phyloP scores from a whole-genome alignment of 1,284 basidiomycete species.

The Apiotrichum gracile region DNA sequence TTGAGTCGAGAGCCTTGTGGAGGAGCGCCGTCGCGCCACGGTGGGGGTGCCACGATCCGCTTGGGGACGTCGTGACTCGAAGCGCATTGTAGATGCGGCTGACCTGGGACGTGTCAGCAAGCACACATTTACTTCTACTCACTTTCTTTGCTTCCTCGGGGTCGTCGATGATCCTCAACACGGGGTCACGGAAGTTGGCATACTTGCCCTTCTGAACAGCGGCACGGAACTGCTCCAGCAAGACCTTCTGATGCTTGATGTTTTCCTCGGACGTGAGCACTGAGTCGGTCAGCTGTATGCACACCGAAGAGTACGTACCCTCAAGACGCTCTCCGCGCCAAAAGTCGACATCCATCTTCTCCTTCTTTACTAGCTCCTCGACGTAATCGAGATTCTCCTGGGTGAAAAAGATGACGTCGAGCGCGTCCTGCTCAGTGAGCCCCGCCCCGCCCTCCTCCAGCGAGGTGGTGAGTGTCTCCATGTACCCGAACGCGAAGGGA shows the following conservation, averaged over 20 bases:
- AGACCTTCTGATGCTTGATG: neutral
- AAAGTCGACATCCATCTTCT: conserved; percentile 27
- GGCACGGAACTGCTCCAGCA: neutral
- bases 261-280: neutral
- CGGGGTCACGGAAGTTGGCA: neutral
- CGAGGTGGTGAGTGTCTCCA: conserved; percentile 16
- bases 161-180: neutral
- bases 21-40: conserved; percentile 9
- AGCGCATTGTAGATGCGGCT: neutral
- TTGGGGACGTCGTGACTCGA: neutral
- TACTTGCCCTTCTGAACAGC: neutral
- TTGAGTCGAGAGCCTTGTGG: conserved; percentile 4
- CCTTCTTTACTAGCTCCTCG: conserved; percentile 54
- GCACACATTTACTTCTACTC: neutral
- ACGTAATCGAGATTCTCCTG: conserved; percentile 64
- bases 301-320: neutral
- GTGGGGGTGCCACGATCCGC: conserved; percentile 16
- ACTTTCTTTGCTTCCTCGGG: neutral
- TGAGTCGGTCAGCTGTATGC: neutral
- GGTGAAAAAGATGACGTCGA: conserved; percentile 52
- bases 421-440: conserved; percentile 38
- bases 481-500: conserved; percentile 23
- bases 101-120: too few species aligned
- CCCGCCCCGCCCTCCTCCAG: conserved; percentile 31
- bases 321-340: conserved; percentile 24